Evolutionary conservation across 768 basidiomycete species (phyloP).

Genomic region (Omphalotus guepiniiformis): DNA sequence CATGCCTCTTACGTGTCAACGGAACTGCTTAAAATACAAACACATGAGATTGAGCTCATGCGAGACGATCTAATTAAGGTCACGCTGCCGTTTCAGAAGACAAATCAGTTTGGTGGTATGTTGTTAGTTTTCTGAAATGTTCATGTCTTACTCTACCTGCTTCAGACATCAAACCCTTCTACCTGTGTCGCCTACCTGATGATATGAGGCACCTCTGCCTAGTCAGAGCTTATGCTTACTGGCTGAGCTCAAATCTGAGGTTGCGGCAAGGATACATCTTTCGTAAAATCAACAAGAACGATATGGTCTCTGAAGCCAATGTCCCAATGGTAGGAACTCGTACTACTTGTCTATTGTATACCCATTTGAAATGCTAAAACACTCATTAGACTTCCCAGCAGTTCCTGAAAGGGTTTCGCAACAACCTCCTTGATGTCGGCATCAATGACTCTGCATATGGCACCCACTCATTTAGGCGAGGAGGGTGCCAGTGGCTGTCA

Average conservation of each 20-base stretch:
- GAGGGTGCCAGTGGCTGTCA: slow-evolving; percentile 27
- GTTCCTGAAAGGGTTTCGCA: slow-evolving; percentile 22
- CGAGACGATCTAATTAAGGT: slow-evolving; percentile 12
- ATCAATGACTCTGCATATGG: slow-evolving; percentile 22
- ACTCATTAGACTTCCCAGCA: slow-evolving; percentile 16
- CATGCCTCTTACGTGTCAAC: slow-evolving; percentile 29
- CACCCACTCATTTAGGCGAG: slow-evolving; percentile 25
- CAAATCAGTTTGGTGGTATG: slow-evolving; percentile 25
- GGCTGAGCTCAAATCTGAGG: slow-evolving; percentile 19
- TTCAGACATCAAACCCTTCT: slow-evolving; percentile 28
- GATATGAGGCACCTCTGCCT: slow-evolving; percentile 29
- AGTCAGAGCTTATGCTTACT: slow-evolving; percentile 26
- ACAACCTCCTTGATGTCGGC: slow-evolving; percentile 23
- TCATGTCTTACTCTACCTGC: too few relatives aligned
- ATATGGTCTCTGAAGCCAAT: slow-evolving; percentile 20
- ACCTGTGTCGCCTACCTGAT: slow-evolving; percentile 18
- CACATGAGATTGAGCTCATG: slow-evolving; percentile 19
- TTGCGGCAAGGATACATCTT: slow-evolving; percentile 30
- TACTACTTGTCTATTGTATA: too few relatives aligned
- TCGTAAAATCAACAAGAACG: slow-evolving; percentile 23
- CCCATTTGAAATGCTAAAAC: too few relatives aligned
- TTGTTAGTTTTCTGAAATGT: too few relatives aligned
- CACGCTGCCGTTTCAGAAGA: slow-evolving; percentile 23
- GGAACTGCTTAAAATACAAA: slow-evolving; percentile 30
- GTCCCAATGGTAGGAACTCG: slow-evolving; percentile 21